phyloP scores from a whole-genome alignment of 257 asterid genomes.

The Leonotis leonurus region DNA sequence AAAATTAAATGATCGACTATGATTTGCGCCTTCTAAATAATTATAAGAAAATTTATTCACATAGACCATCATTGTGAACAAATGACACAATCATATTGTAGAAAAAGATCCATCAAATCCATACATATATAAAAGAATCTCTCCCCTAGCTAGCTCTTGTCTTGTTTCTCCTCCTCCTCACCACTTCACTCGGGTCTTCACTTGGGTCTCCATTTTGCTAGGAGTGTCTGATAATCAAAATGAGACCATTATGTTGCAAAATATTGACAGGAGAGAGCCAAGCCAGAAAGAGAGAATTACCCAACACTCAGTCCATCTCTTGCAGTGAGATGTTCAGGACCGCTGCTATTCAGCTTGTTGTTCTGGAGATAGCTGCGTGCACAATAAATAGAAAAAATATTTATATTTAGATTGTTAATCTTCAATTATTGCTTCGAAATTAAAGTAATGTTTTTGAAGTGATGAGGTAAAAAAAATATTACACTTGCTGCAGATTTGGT shows the following conservation, averaged over 20 bases:
- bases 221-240: constrained; percentile 28
- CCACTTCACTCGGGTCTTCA: background rate
- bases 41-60: background rate
- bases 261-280: background rate
- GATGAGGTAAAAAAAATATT: constrained; percentile 5
- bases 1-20: too few relatives aligned
- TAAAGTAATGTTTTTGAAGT: background rate
- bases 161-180: background rate
- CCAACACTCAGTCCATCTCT: constrained; percentile 31
- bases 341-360: constrained; percentile 44
- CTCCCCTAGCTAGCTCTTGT: too few relatives aligned
- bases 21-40: background rate
- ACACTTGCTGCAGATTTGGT: constrained; percentile 62
- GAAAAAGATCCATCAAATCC: background rate
- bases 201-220: constrained; percentile 14
- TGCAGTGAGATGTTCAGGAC: constrained; percentile 41
- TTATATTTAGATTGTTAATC: background rate
- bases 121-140: background rate
- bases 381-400: too few relatives aligned
- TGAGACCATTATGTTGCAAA: background rate
- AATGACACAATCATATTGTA: background rate
- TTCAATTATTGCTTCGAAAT: background rate
- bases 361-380: constrained; percentile 55
- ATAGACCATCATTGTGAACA: background rate
- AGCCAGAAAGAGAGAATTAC: constrained; percentile 31